phyloP scores from a whole-genome alignment of 148 eudicot genomes.

The Hydrangea macrophylla region DNA sequence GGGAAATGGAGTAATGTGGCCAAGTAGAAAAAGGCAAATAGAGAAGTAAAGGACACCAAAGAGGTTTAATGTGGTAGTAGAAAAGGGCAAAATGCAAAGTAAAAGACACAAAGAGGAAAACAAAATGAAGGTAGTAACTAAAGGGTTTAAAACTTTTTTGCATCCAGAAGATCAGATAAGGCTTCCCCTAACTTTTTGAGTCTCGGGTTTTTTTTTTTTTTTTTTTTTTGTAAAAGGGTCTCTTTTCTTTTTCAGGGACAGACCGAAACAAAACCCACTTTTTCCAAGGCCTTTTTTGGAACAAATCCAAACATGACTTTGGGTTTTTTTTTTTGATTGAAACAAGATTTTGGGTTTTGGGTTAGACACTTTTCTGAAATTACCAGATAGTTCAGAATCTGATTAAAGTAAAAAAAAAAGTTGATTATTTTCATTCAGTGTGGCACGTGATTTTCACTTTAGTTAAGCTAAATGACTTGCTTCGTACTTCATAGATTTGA shows the following conservation, averaged over 20 bases:
- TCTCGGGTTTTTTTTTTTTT: no score
- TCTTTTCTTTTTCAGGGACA: constrained; percentile 10
- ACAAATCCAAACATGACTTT: constrained; percentile 9
- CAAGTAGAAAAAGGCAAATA: constrained; percentile 19
- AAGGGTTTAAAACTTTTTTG: constrained; percentile 17
- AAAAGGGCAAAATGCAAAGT: constrained; percentile 3
- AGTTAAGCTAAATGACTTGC: background rate
- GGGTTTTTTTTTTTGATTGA: no score
- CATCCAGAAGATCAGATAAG: constrained; percentile 22
- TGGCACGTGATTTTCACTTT: constrained; percentile 15
- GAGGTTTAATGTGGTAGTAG: background rate
- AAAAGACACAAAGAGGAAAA: constrained; percentile 8
- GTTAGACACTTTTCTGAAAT: background rate
- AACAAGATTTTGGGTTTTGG: background rate
- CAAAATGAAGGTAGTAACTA: constrained; percentile 14
- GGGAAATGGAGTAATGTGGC: constrained; percentile 6
- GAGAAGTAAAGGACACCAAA: constrained; percentile 1
- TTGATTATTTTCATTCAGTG: background rate
- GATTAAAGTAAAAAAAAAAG: background rate
- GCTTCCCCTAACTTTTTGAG: background rate
- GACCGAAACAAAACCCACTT: constrained; percentile 14
- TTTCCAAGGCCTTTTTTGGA: constrained; percentile 1
- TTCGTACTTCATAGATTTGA: background rate
- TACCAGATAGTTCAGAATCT: background rate
- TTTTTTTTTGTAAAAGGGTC: no score